Evolutionary conservation across 352 stramenopile species (phyloP), one percentile per base, ranked within the genome.

Genomic region (Pythium volutum): DNA sequence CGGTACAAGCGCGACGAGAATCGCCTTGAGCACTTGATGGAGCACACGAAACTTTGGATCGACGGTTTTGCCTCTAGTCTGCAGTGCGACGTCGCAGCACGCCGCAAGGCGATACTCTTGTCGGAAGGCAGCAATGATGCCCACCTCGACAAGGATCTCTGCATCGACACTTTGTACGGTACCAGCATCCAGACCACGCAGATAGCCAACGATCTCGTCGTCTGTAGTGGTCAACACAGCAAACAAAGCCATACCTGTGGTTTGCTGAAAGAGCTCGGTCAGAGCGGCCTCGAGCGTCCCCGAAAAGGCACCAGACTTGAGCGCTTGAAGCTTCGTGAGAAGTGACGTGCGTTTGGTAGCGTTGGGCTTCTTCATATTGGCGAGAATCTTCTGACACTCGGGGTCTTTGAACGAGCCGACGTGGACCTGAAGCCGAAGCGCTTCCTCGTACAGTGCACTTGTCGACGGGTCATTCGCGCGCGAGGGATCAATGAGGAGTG

Each of bases 331-430:
- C 59, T 87, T 92, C 4, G 84, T 71, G 2, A 89, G 39, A 20
- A 91, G 52, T 12, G 69, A 66, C 15, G 61, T 33, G 9, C 76
- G 70, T 42, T 84, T 88, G 54, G 54, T 84, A 2, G 54, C 74
- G 9, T 43, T 41, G 8, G 56, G 31, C 26, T 85, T 85, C 59
- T 84, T 89, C 34, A 87, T 67, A 22, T 70, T 81, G 3, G 77
- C 66, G n/a, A 87, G 31, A 23, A 89, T 78, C 49, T 91, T 91
- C 61, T 90, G 81, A 25, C 82, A 92, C 43, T 92, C 84, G 4
- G 74, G 48, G 34, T 92, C 84, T 62, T 93, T 89, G 26, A 93
- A 75, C 0, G 79, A 85, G 0, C 80, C 82, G 20, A 93, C 60
- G 45, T 95, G 81, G 2, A 93, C 62, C 69, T 89, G 82, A 8